Conservation (phyloP, 768 basidiomycete genomes). For the Hebeloma cylindrosporum region DNA sequence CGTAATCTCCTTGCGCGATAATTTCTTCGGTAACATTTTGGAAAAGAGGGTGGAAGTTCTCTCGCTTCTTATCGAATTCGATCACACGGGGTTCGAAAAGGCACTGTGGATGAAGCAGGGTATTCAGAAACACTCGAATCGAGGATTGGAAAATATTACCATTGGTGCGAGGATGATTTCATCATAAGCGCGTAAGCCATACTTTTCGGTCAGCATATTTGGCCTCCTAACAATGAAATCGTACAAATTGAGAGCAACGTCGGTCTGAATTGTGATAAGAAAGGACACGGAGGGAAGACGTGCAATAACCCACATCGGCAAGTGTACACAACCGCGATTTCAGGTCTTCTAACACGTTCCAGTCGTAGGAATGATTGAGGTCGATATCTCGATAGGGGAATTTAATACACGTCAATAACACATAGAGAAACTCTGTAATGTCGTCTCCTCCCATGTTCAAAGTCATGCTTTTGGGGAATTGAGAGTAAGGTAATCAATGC, state of each 20-base stretch:
- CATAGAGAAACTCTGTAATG: constrained; percentile 85
- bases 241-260: constrained; percentile 87
- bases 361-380: constrained; percentile 77
- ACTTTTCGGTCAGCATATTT: constrained; percentile 78
- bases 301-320: constrained; percentile 65
- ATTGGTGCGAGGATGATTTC: constrained; percentile 94
- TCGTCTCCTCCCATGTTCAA: constrained; percentile 93
- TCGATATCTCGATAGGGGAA: constrained; percentile 90
- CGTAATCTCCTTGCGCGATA: constrained; percentile 52
- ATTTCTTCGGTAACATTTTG: constrained; percentile 77
- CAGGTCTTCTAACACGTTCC: constrained; percentile 89
- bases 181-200: constrained; percentile 88
- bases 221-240: constrained; percentile 86
- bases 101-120: constrained; percentile 52
- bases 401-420: constrained; percentile 72
- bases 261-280: constrained; percentile 50
- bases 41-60: constrained; percentile 47
- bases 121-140: constrained; percentile 8
- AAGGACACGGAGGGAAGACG: constrained; percentile 4
- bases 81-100: constrained; percentile 93
- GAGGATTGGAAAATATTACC: constrained; percentile 44
- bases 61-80: constrained; percentile 79
- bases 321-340: constrained; percentile 85
- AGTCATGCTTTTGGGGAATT: constrained; percentile 51
- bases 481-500: not conserved